Evolutionary conservation across 2,329 filamentous ascomycete genomes (phyloP).

Genomic region (Aspergillus quadricinctus): DNA sequence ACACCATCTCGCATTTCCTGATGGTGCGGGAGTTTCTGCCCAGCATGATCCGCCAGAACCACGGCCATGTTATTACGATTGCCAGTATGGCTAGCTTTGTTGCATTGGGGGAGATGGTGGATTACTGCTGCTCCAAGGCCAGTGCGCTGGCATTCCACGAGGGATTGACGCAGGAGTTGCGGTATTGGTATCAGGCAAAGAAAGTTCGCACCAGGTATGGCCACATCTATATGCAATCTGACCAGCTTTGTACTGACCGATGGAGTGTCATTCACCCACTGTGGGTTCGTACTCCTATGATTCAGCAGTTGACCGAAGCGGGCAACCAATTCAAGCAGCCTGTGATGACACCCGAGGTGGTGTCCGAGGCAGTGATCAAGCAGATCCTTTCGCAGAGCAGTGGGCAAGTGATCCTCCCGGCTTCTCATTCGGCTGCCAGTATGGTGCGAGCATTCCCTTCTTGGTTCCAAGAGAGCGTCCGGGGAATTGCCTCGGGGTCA

Average conservation of each 20-base stretch:
- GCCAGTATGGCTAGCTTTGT: constrained; percentile 52
- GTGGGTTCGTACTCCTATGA: constrained; percentile 49
- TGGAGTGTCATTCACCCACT: constrained; percentile 31
- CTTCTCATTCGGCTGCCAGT: constrained; percentile 22
- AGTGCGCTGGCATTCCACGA: constrained; percentile 53
- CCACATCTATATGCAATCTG: not conserved
- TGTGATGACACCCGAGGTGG: constrained; percentile 32
- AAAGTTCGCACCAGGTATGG: constrained; percentile 36
- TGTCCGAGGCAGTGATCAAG: constrained; percentile 47
- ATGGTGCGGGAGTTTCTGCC: constrained; percentile 51
- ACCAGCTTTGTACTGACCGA: constrained; percentile 3
- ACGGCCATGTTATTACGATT: constrained; percentile 55
- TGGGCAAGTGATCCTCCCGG: constrained; percentile 47
- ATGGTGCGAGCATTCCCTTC: constrained; percentile 34
- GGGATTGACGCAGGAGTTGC: constrained; percentile 38
- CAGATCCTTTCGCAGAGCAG: constrained; percentile 49
- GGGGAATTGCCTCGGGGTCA: constrained; percentile 23
- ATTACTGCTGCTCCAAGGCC: constrained; percentile 51
- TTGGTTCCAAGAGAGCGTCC: constrained; percentile 45
- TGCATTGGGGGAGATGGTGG: constrained; percentile 45
- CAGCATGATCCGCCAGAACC: constrained; percentile 47
- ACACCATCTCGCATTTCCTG: constrained; percentile 49
- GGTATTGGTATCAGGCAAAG: constrained; percentile 32
- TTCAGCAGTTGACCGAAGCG: constrained; percentile 33
- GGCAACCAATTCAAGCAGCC: constrained; percentile 30